Evolutionary conservation across 352 stramenopile species (phyloP).

Genomic region (Phytopythium litorale): DNA sequence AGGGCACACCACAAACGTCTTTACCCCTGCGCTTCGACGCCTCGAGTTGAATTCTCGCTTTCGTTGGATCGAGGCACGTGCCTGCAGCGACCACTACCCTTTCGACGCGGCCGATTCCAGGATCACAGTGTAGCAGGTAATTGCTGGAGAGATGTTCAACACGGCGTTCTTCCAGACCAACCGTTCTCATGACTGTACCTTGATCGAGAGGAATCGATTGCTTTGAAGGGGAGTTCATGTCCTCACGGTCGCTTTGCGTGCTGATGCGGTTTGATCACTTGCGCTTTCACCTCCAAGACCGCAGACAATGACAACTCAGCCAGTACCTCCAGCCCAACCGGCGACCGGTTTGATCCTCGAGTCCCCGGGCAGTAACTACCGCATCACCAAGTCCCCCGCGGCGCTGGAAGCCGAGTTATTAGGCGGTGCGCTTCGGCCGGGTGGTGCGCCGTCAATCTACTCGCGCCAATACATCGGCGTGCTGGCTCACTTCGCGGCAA

Average conservation of each 20-base stretch:
- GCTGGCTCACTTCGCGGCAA: slow-evolving; percentile 26
- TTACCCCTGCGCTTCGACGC: too few species aligned
- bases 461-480: slow-evolving; percentile 31
- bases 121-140: too few species aligned
- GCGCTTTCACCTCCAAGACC: slow-evolving; percentile 5
- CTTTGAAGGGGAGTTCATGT: background rate
- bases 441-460: slow-evolving; percentile 30
- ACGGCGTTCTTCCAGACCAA: background rate
- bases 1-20: too few species aligned
- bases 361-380: slow-evolving; percentile 12
- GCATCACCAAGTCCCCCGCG: slow-evolving; percentile 14
- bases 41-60: too few species aligned
- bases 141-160: too few species aligned
- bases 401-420: slow-evolving; percentile 9
- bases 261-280: slow-evolving; percentile 5
- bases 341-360: background rate
- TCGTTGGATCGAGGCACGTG: too few species aligned
- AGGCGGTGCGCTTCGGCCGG: slow-evolving; percentile 25
- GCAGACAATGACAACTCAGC: slow-evolving; percentile 3
- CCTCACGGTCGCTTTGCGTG: background rate
- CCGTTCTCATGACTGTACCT: background rate
- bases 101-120: too few species aligned
- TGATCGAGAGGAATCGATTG: too few species aligned
- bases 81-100: too few species aligned
- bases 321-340: slow-evolving; percentile 7